Percentiles rank a stretch among this genome's conserved stretches.
phyloP scores from a whole-genome alignment of 495 filamentous ascomycete genomes.

The Aspergillus cavernicola region DNA sequence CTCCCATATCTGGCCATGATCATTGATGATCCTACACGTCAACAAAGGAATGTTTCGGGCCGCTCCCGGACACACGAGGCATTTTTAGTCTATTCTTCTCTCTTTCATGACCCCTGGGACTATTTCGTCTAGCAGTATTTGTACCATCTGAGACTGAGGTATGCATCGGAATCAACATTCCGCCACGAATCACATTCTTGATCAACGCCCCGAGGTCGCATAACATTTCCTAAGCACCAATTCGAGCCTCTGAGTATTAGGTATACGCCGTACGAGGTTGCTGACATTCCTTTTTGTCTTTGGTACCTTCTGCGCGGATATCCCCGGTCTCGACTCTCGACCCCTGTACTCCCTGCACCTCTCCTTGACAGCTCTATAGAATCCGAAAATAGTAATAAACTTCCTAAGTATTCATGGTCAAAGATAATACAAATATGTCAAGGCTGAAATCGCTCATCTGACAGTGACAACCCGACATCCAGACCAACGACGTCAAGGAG shows the following conservation, averaged over 20 bases:
- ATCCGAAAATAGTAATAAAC: not conserved
- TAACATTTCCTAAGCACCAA: too few species aligned
- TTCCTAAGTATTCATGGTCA: too few species aligned
- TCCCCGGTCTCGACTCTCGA: too few species aligned
- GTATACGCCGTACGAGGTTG: too few species aligned
- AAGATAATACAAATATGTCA: not conserved
- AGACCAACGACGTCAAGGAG: not conserved
- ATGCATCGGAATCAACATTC: constrained; percentile 4
- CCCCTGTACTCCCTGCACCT: too few species aligned
- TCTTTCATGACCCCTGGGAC: not conserved
- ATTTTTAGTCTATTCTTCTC: not conserved
- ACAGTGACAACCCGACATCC: not conserved
- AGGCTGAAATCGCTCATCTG: not conserved
- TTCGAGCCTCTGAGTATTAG: too few species aligned
- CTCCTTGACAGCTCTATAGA: too few species aligned
- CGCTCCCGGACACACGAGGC: constrained; percentile 16
- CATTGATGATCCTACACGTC: constrained; percentile 17
- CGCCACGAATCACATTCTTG: constrained; percentile 4
- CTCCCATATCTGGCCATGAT: constrained; percentile 7
- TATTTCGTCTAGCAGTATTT: not conserved
- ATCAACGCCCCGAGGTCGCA: not conserved
- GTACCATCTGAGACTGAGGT: not conserved
- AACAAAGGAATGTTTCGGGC: constrained; percentile 20
- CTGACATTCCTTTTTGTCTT: too few species aligned
- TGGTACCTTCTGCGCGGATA: too few species aligned